phyloP scores from a whole-genome alignment of 1,284 basidiomycete genomes.

The Takashimella koratensis region DNA sequence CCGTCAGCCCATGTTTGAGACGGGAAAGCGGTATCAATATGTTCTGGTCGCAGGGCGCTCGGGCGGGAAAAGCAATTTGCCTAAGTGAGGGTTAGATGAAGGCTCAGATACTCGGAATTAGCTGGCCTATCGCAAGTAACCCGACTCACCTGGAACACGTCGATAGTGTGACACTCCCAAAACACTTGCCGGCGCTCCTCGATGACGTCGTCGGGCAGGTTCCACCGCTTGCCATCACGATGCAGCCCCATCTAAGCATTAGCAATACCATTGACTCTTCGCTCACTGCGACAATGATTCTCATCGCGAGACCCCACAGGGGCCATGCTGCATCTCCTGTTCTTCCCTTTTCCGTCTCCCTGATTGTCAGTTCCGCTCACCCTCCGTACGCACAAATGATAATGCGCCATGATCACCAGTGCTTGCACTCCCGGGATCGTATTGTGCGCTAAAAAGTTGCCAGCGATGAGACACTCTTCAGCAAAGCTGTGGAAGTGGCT shows the following conservation, averaged over 20 bases:
- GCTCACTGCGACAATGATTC: constrained; percentile 30
- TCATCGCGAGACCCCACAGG: constrained; percentile 29
- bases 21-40: constrained; percentile 34
- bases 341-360: constrained; percentile 25
- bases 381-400: constrained; percentile 8
- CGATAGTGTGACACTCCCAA: constrained; percentile 29
- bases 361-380: not conserved
- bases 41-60: constrained; percentile 17
- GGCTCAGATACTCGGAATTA: too few relatives aligned
- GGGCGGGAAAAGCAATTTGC: constrained; percentile 37
- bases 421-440: constrained; percentile 40
- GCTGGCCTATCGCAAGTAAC: not conserved
- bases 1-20: constrained; percentile 9
- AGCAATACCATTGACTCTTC: not conserved
- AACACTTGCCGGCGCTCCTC: constrained; percentile 35
- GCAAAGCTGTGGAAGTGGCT: constrained; percentile 31
- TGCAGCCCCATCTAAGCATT: constrained; percentile 39
- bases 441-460: constrained; percentile 35
- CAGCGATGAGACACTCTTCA: constrained; percentile 32
- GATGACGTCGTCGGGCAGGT: constrained; percentile 29
- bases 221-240: constrained; percentile 42
- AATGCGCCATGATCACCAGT: constrained; percentile 27
- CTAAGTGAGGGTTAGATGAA: too few relatives aligned
- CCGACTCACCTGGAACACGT: constrained; percentile 19
- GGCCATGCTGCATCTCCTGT: constrained; percentile 34